Evolutionary conservation across 495 filamentous ascomycete species (phyloP).

Genomic region (Podospora pseudoanserina): DNA sequence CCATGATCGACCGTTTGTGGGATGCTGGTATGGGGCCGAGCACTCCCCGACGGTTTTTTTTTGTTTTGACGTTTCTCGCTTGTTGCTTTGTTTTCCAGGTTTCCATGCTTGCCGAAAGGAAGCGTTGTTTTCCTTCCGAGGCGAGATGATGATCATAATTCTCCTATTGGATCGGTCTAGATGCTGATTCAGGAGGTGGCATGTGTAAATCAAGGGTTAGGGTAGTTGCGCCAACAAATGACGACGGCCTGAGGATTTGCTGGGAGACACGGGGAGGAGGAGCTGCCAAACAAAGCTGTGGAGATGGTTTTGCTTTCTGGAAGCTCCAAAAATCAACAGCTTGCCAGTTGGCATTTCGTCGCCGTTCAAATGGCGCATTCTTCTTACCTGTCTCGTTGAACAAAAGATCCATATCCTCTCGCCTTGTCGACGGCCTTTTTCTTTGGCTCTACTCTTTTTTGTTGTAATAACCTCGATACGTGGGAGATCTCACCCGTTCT

Average conservation of each 20-base stretch:
- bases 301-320: slow-evolving; percentile 12
- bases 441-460: slow-evolving; percentile 3
- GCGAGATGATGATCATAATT: background rate
- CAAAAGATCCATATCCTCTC: slow-evolving; percentile 3
- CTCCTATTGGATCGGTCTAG: background rate
- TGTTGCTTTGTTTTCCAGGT: background rate
- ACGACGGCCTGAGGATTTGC: background rate
- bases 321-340: slow-evolving; percentile 4
- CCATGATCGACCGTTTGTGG: background rate
- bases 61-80: background rate
- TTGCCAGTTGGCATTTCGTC: slow-evolving; percentile 5
- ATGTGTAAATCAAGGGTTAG: background rate
- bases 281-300: slow-evolving; percentile 14
- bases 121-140: background rate
- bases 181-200: background rate
- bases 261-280: slow-evolving; percentile 11
- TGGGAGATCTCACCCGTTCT: background rate
- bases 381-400: slow-evolving; percentile 2
- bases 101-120: background rate
- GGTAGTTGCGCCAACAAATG: background rate
- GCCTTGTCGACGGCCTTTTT: slow-evolving; percentile 26
- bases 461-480: slow-evolving; percentile 14
- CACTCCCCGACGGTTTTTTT: slow-evolving; percentile 2
- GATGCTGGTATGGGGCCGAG: slow-evolving; percentile 6
- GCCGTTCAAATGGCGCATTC: slow-evolving; percentile 26